Evolutionary conservation across 192 early-diverging fungal species (phyloP), one percentile per base, ranked within the genome.

Genomic region (Coemansia sp.): DNA sequence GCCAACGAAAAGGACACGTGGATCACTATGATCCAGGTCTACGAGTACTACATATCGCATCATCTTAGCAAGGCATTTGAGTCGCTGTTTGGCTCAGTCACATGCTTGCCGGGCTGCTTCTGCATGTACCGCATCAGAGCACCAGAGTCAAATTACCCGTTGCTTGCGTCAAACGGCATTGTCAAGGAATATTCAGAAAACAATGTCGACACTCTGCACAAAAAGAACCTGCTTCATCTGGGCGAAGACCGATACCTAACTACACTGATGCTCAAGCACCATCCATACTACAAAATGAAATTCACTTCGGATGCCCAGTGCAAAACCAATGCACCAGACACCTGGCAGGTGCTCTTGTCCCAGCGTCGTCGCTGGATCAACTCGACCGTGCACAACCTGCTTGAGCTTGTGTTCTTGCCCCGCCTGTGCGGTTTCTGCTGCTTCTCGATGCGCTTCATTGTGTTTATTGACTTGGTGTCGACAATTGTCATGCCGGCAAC

Each of bases 291-390:
- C 84, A 95, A 94, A 85, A 92, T 91, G 78, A 92, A 91, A 42
- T 99, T 98, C 61, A 96, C 95, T 5, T 88, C 94, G 6, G 97
- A 99, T 69, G 98, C 98, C 6, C 88, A 93, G 72, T 98, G 97
- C 81, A 88, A 86, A 62, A 99, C 98, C n/a, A 91, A 88, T 58
- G 98, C 93, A 4, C 98, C 98, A 8, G 98, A 99, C 69, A 89
- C 89, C 39, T 99, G 95, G 95, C 85, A 89, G 61, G 93, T 99
- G 21, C 84, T 99, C 49, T 77, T 99, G 21, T 99, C 98, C 2
- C 98, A 99, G 80, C 92, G 98, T 68, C 94, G 98, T 74, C 92
- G 98, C 65, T 99, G 98, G 98, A 99, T 99, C 76, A 99, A 99
- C 86, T 98, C 96, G 37, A 99, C 98, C 0, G 92, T 99, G 13